phyloP scores from a whole-genome alignment of 2,329 filamentous ascomycete species.

The Pezicula rhizophila region DNA sequence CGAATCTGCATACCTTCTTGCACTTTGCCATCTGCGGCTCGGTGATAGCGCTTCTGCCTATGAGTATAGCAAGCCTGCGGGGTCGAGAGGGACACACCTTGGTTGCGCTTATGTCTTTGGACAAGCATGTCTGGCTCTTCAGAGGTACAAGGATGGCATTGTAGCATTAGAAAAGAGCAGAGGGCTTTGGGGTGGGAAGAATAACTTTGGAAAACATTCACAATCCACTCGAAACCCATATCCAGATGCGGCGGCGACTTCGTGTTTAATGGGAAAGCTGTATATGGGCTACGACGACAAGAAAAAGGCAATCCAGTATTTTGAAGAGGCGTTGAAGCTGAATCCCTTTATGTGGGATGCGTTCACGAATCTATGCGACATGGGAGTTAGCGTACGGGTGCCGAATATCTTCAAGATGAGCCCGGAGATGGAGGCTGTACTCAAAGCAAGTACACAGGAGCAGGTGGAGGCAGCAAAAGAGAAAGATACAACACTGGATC shows the following conservation, averaged over 20 bases:
- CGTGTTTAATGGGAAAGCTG: slow-evolving; percentile 79
- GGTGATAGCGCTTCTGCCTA: slow-evolving; percentile 81
- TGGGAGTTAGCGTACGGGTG: slow-evolving; percentile 73
- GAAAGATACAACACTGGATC: slow-evolving; percentile 17
- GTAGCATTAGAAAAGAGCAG: slow-evolving; percentile 77
- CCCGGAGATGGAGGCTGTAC: slow-evolving; percentile 50
- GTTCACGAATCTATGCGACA: slow-evolving; percentile 82
- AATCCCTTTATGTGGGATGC: slow-evolving; percentile 99
- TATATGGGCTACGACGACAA: slow-evolving; percentile 76
- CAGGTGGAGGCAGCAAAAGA: slow-evolving; percentile 15
- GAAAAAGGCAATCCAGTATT: slow-evolving; percentile 77
- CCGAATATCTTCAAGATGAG: slow-evolving; percentile 81
- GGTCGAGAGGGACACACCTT: slow-evolving; percentile 66
- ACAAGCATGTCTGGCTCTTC: slow-evolving; percentile 76
- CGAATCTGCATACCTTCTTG: slow-evolving; percentile 77
- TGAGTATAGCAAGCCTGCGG: slow-evolving; percentile 69
- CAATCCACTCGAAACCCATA: slow-evolving; percentile 66
- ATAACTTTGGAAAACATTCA: slow-evolving; percentile 76
- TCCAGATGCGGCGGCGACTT: slow-evolving; percentile 79
- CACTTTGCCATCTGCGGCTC: slow-evolving; percentile 77
- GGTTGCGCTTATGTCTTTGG: slow-evolving; percentile 91
- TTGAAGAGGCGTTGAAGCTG: slow-evolving; percentile 78
- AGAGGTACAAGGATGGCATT: slow-evolving; percentile 74
- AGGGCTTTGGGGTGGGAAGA: slow-evolving; percentile 68
- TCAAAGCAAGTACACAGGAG: slow-evolving; percentile 28